These are phyloP conservation scores for Cicer pinnatifidum DNA, from an alignment of 306 rosid species.

Conservation along the genomic window DNA sequence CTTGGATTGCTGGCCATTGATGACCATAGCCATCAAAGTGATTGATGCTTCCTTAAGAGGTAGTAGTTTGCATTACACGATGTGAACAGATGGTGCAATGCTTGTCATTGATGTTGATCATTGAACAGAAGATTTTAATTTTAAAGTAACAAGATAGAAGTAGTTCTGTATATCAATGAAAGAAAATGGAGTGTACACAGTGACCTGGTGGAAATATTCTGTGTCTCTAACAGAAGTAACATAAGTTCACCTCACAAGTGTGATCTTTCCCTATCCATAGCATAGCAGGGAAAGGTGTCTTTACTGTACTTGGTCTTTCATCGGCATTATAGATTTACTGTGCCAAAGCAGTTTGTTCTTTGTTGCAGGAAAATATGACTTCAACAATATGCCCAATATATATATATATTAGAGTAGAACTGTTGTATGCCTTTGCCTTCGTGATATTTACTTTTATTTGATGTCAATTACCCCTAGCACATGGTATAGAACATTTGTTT, in stretches of 20 bases:
- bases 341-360: neutral
- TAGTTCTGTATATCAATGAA: neutral
- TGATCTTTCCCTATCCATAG: conserved; percentile 14
- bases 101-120: conserved; percentile 16
- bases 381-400: conserved; percentile 8
- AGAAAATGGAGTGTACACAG: conserved; percentile 7
- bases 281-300: neutral
- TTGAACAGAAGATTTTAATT: neutral
- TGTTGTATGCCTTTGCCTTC: neutral
- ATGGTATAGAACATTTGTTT: neutral
- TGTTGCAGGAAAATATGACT: conserved; percentile 25
- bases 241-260: conserved; percentile 1
- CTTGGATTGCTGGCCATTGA: conserved; percentile 92
- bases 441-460: conserved; percentile 3
- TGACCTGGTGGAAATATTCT: conserved; percentile 7
- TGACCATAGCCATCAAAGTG: conserved; percentile 92
- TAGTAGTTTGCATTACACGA: conserved; percentile 41
- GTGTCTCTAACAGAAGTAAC: neutral
- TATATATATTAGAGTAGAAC: neutral
- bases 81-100: conserved; percentile 4
- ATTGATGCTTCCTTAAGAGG: conserved; percentile 82
- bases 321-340: neutral
- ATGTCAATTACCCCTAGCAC: neutral
- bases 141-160: neutral
- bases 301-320: conserved; percentile 4